Evolutionary conservation across 139 green algal genomes (phyloP).

Genomic region (Chlorella sp.): DNA sequence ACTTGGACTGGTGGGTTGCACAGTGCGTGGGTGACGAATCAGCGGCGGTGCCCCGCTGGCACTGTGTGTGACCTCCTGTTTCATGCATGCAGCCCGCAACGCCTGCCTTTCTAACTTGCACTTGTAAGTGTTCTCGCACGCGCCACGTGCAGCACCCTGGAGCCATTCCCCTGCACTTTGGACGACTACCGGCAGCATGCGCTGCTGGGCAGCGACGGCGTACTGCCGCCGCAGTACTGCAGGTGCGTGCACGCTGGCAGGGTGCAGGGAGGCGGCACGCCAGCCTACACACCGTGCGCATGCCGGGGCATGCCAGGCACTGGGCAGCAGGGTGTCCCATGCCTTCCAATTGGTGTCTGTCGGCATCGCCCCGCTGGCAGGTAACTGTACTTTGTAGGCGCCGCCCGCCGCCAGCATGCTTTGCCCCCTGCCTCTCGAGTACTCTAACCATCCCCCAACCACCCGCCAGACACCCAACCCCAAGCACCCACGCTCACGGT

Average conservation of each 20-base stretch:
- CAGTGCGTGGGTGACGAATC: neutral
- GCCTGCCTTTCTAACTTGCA: neutral
- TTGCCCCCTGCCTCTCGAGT: neutral
- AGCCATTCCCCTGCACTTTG: slow-evolving; percentile 54
- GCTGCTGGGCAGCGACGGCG: neutral
- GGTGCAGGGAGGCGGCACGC: neutral
- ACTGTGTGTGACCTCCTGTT: neutral
- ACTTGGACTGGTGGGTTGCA: slow-evolving; percentile 41
- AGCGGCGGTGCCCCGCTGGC: neutral
- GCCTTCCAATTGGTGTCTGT: too few species aligned
- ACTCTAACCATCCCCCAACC: too few species aligned
- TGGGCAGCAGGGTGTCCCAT: too few species aligned
- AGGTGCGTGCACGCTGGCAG: slow-evolving; percentile 5
- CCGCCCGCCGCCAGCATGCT: neutral
- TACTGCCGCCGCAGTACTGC: slow-evolving; percentile 3
- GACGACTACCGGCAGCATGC: slow-evolving; percentile 21
- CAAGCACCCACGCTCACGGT: neutral
- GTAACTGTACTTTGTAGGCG: too few species aligned
- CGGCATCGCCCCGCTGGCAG: too few species aligned
- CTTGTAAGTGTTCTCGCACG: neutral
- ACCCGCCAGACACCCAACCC: too few species aligned
- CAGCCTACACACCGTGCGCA: neutral
- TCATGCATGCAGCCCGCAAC: neutral
- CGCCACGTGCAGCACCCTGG: slow-evolving; percentile 14
- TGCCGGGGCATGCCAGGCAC: too few species aligned